Conservation (phyloP, 352 stramenopile genomes). For the Pythium pectinolyticum region DNA sequence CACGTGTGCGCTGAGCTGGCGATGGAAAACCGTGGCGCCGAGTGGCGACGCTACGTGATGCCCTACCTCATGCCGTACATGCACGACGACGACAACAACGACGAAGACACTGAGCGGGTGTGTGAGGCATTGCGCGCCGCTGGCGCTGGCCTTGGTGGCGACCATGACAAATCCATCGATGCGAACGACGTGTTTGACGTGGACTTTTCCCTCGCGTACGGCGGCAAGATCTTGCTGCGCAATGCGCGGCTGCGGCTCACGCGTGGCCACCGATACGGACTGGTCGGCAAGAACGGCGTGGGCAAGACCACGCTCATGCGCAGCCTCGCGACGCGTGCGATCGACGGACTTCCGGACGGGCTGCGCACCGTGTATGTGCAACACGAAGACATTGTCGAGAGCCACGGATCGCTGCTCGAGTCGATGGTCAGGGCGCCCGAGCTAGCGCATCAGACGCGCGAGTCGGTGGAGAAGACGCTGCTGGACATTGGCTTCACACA, state of each 20-base stretch:
- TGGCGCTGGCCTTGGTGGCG: constrained; percentile 49
- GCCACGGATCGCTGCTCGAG: constrained; percentile 72
- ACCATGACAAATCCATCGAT: constrained; percentile 56
- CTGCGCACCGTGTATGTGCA: constrained; percentile 97
- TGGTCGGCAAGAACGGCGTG: constrained; percentile 96
- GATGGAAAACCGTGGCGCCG: constrained; percentile 51
- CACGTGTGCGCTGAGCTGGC: constrained; percentile 64
- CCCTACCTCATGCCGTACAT: constrained; percentile 59
- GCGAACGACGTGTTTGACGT: constrained; percentile 72
- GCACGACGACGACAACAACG: too few relatives aligned
- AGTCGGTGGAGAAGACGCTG: constrained; percentile 82
- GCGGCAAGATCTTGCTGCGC: constrained; percentile 95
- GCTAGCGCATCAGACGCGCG: constrained; percentile 66
- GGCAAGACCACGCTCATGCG: constrained; percentile 96
- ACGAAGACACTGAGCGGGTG: constrained; percentile 44
- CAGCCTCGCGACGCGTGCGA: constrained; percentile 86
- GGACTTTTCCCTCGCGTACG: constrained; percentile 75
- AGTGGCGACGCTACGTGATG: constrained; percentile 57
- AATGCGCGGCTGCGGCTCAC: constrained; percentile 95
- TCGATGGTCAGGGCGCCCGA: constrained; percentile 70
- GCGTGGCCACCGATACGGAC: constrained; percentile 93
- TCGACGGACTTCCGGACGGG: constrained; percentile 89
- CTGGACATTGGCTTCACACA: constrained; percentile 92
- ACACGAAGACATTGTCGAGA: constrained; percentile 93
- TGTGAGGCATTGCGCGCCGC: constrained; percentile 53